Evolutionary conservation across 1,139 yeast species (phyloP), one percentile per base, ranked within the genome.

Genomic region (Arxiozyma bovina): DNA sequence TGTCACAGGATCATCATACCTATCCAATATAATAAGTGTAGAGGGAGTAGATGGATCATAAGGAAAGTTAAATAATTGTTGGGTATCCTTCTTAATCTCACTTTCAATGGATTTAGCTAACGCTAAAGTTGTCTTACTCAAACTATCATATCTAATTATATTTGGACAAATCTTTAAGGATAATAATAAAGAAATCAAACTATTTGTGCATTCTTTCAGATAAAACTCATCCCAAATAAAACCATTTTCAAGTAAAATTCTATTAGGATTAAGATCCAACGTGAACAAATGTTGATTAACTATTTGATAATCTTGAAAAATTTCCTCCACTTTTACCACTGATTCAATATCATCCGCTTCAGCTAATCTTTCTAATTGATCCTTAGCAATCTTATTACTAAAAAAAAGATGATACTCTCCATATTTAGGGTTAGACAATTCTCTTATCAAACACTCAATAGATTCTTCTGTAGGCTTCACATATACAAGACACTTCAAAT

Each of bases 1-100:
- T 0, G 99, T 93, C 38, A 91, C 76, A 1, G 98, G 97, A 69
- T 93, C 99, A 64, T 82, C 85, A 57, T 83, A 81, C 53, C 99
- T 76, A 70, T 93, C 99, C 50, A 93, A 68, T 1, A 93, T 73
- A n/a, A 94, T 69, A 50, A 94, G 71, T 20, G 87, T 67, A 1
- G 98, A 96, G 0, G 93, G 82, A 1, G 55, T 45, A 20, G 53
- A 46, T 6, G 49, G 44, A 0, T 83, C 73, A 49, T 66, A 65
- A 30, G 81, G 78, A 66, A 85, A 79, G 61, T 87, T 95, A 69
- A 89, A 89, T 45, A 91, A 69, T 0, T 68, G 75, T 55, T 78
- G 77, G 54, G 80, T 77, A 60, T 80, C 79, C 49, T 83, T 77
- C 55, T 79, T 77, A 57, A 85, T 78, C 61, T 78, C 78, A 62